phyloP scores from a whole-genome alignment of 768 basidiomycete species.

The Auricularia sp. region DNA sequence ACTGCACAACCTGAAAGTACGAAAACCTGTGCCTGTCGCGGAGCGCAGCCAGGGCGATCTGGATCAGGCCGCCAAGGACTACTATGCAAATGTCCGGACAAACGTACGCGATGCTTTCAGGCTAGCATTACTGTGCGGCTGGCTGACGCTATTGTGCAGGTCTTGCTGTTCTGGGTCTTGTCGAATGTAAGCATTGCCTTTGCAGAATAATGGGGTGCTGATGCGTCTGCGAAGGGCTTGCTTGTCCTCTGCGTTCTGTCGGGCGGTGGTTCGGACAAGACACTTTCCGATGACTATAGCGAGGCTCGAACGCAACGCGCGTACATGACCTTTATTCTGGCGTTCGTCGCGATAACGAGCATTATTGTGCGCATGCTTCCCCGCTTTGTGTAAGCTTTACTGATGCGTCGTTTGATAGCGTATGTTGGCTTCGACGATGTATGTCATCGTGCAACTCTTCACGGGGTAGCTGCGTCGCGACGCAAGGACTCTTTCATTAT shows the following conservation, averaged over 20 bases:
- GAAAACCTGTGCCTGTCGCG: conserved; percentile 30
- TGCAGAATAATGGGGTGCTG: background rate
- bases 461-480: conserved; percentile 27
- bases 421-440: conserved; percentile 48
- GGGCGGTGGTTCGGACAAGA: conserved; percentile 44
- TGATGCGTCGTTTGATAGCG: conserved; percentile 32
- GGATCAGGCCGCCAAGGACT: conserved; percentile 69
- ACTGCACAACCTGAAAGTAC: conserved; percentile 55
- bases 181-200: conserved; percentile 50
- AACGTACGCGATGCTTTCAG: conserved; percentile 36
- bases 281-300: conserved; percentile 41
- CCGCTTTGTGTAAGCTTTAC: conserved; percentile 4
- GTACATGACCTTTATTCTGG: conserved; percentile 72
- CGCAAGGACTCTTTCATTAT: no score
- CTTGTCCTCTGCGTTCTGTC: conserved; percentile 60
- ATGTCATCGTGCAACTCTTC: conserved; percentile 39
- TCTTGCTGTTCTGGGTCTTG: conserved; percentile 71
- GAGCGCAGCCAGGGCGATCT: conserved; percentile 43
- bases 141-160: conserved; percentile 22
- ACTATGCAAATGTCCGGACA: conserved; percentile 80
- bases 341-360: conserved; percentile 73
- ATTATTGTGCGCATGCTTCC: conserved; percentile 25
- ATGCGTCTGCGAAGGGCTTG: conserved; percentile 40
- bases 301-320: conserved; percentile 48
- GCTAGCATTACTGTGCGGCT: background rate